phyloP scores from a whole-genome alignment of 805 yeast species.

The Wickerhamia fluorescens region DNA sequence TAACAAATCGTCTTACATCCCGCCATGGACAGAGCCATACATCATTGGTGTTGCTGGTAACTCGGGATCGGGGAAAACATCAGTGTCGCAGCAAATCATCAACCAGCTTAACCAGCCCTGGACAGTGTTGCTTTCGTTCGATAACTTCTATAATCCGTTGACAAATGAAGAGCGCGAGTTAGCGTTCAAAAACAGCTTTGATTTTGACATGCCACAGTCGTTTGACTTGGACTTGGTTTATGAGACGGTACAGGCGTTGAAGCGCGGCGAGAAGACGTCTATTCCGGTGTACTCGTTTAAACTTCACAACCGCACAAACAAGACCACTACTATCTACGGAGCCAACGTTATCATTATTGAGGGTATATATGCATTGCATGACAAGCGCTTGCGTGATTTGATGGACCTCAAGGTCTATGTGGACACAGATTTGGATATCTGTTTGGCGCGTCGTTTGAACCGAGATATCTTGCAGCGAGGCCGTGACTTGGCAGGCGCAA shows the following conservation, averaged over 20 bases:
- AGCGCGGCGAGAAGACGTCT: constrained; percentile 50
- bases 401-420: constrained; percentile 88
- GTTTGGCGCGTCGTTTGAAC: constrained; percentile 80
- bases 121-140: constrained; percentile 86
- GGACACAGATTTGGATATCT: constrained; percentile 89
- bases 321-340: constrained; percentile 75
- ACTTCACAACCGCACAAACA: constrained; percentile 62
- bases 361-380: constrained; percentile 81
- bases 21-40: constrained; percentile 38
- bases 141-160: constrained; percentile 83
- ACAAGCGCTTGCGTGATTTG: constrained; percentile 56
- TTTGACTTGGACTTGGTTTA: constrained; percentile 70
- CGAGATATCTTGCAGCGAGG: constrained; percentile 86
- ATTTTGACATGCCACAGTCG: constrained; percentile 84
- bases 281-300: constrained; percentile 52
- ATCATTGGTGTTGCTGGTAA: constrained; percentile 45
- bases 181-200: constrained; percentile 70
- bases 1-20: constrained; percentile 21
- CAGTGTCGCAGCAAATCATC: constrained; percentile 79
- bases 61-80: constrained; percentile 83
- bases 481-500: constrained; percentile 72
- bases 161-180: constrained; percentile 47
- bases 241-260: constrained; percentile 56
- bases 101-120: constrained; percentile 80
- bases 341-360: constrained; percentile 91